phyloP scores from a whole-genome alignment of 2,329 filamentous ascomycete species.

The Cercospora janseana region DNA sequence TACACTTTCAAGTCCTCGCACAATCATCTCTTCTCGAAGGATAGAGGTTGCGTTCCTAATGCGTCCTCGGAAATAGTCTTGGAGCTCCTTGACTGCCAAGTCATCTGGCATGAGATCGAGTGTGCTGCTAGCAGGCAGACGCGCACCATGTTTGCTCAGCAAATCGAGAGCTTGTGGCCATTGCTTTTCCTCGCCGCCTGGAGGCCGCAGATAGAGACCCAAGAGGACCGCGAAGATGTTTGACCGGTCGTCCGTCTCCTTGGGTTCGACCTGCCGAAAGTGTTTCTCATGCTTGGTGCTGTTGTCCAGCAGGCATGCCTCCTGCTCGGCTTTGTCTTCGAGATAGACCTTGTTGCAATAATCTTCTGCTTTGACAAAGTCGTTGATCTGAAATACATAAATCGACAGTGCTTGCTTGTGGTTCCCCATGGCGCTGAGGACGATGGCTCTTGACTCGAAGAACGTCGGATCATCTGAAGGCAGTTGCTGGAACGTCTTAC shows the following conservation, averaged over 20 bases:
- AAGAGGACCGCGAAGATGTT: conserved; percentile 92
- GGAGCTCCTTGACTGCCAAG: conserved; percentile 74
- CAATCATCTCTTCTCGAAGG: conserved; percentile 75
- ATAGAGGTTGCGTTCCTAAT: conserved; percentile 82
- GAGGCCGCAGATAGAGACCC: conserved; percentile 82
- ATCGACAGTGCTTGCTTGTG: conserved; percentile 96
- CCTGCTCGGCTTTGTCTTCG: conserved; percentile 41
- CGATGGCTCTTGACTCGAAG: conserved; percentile 84
- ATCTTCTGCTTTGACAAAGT: conserved; percentile 90
- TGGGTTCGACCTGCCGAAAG: conserved; percentile 47
- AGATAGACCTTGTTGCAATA: conserved; percentile 89
- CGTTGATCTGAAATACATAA: conserved; percentile 89
- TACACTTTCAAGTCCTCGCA: conserved; percentile 72
- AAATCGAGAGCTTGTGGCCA: conserved; percentile 79
- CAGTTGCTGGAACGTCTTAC: conserved; percentile 67
- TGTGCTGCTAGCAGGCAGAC: conserved; percentile 82
- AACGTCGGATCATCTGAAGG: conserved; percentile 79
- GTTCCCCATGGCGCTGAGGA: conserved; percentile 90
- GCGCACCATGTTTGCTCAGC: conserved; percentile 87
- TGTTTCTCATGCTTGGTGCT: conserved; percentile 28
- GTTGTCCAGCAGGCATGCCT: conserved; percentile 28
- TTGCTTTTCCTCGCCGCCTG: conserved; percentile 61
- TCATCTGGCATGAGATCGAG: conserved; percentile 79
- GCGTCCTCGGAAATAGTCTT: conserved; percentile 86
- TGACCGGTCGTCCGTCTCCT: conserved; percentile 53